Conservation (phyloP, 169 alveolate genomes). For the Blepharisma undulans region DNA sequence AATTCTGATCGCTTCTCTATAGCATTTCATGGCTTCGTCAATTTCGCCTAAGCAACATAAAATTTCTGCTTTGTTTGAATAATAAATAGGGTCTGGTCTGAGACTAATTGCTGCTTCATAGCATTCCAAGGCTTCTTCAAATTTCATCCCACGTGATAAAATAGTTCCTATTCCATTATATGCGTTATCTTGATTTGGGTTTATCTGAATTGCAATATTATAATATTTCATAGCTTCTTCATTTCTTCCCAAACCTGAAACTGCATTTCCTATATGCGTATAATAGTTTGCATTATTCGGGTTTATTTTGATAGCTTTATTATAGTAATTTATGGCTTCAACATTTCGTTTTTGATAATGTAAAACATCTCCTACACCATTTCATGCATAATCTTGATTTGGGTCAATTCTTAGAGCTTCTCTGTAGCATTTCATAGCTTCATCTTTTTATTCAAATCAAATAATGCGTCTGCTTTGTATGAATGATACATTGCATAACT, state of each 20-base stretch:
- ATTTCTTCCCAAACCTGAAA: neutral
- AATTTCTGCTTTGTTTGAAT: neutral
- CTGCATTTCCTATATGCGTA: too few relatives aligned
- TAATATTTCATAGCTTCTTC: neutral
- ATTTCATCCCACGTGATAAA: neutral
- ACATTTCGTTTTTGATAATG: too few relatives aligned
- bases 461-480: too few relatives aligned
- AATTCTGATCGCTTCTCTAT: neutral
- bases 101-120: neutral
- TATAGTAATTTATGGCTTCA: too few relatives aligned
- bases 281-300: too few relatives aligned
- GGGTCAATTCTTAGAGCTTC: neutral
- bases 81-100: neutral
- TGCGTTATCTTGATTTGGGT: neutral
- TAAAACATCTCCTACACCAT: neutral
- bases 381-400: neutral
- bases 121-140: neutral
- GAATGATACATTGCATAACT: too few relatives aligned
- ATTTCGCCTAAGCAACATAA: neutral
- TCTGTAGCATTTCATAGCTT: too few relatives aligned
- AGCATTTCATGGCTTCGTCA: neutral
- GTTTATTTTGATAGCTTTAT: too few relatives aligned
- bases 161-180: neutral
- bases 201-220: neutral
- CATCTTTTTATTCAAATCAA: too few relatives aligned